These are phyloP conservation scores for Lolium rigidum DNA, from an alignment of 176 grass and related monocot species.

Conservation along the genomic window DNA sequence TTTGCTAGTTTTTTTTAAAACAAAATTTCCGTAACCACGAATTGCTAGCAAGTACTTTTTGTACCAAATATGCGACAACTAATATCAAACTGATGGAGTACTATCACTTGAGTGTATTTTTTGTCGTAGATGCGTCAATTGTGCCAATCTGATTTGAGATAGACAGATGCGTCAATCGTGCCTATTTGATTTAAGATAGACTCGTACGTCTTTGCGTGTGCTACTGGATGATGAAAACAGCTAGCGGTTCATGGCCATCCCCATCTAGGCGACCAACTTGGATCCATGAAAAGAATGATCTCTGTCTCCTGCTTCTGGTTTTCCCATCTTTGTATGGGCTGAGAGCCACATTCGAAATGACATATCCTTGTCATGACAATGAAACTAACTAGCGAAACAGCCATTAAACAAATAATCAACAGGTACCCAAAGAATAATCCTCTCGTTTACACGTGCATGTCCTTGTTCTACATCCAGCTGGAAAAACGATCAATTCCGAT, in stretches of 20 bases:
- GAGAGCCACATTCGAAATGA: slow-evolving; percentile 20
- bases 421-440: too few species aligned
- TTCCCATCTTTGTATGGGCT: background rate
- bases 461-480: slow-evolving; percentile 1
- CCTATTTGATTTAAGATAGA: too few species aligned
- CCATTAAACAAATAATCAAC: background rate
- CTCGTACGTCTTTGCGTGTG: background rate
- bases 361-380: slow-evolving; percentile 3
- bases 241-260: background rate
- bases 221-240: background rate
- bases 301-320: background rate
- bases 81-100: too few species aligned
- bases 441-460: background rate
- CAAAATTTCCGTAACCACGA: too few species aligned
- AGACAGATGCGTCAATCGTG: too few species aligned
- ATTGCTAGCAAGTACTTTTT: too few species aligned
- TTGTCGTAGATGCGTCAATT: too few species aligned
- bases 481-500: background rate
- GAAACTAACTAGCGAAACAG: background rate
- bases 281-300: background rate
- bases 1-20: too few species aligned
- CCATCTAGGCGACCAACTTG: background rate
- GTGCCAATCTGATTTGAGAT: too few species aligned
- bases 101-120: too few species aligned
- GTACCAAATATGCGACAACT: too few species aligned